A percentile compares a stretch with the other conserved stretches of the same genome.
These are phyloP conservation scores for Malus hybrid DNA, from an alignment of 331 rosid species.

Conservation along the genomic window DNA sequence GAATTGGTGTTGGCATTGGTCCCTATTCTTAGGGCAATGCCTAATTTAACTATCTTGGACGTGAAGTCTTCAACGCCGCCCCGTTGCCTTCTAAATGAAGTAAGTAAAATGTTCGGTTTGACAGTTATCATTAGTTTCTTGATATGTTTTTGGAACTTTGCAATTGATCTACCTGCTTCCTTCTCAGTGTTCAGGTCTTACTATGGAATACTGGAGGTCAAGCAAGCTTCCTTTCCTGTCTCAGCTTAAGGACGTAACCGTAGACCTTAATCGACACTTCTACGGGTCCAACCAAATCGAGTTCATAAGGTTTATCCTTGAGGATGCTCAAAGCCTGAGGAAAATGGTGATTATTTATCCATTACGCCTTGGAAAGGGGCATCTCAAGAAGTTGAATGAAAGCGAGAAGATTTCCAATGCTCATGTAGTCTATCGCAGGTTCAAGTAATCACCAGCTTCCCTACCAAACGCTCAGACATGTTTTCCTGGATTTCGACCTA, in stretches of 20 bases:
- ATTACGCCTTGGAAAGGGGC: neutral
- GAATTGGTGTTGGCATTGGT: neutral
- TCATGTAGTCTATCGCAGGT: neutral
- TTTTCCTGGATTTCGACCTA: too few species aligned
- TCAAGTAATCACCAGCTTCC: neutral
- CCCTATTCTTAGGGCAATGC: neutral
- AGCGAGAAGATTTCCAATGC: neutral
- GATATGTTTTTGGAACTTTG: neutral
- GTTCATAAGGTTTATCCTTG: neutral
- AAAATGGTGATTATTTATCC: neutral
- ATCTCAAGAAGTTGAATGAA: neutral
- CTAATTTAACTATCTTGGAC: neutral
- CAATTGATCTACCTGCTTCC: neutral
- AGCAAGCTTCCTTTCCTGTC: neutral
- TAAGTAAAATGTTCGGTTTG: too few species aligned
- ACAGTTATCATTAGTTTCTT: too few species aligned
- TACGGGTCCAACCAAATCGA: neutral
- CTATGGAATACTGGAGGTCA: neutral
- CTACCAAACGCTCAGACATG: too few species aligned
- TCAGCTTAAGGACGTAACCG: neutral
- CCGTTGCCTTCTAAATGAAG: too few species aligned
- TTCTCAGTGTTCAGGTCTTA: neutral
- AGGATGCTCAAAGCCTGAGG: neutral
- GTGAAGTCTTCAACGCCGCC: neutral
- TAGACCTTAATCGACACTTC: neutral